Evolutionary conservation across 306 rosid genomes (phyloP).

Genomic region (Sechiopsis laciniata): DNA sequence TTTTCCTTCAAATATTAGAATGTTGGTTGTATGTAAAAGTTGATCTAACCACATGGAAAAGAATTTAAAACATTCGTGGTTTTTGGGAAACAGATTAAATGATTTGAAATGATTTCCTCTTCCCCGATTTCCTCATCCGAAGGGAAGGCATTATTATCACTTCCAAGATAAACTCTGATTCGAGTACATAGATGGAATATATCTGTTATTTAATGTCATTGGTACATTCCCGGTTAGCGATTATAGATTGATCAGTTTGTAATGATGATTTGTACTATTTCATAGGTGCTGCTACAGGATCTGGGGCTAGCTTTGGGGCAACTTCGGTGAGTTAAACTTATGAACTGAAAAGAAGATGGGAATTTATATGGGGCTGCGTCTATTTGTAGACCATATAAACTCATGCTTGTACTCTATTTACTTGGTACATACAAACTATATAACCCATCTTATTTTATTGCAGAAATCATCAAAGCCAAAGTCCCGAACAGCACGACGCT

Average conservation of each 20-base stretch:
- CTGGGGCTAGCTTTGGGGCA: slow-evolving; percentile 85
- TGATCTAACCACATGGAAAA: background rate
- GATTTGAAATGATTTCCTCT: background rate
- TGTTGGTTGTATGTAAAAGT: background rate
- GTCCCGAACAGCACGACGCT: slow-evolving; percentile 66
- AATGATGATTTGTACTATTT: slow-evolving; percentile 13
- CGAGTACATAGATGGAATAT: background rate
- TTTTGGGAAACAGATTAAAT: background rate
- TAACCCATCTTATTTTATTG: slow-evolving; percentile 23
- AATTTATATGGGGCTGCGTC: background rate
- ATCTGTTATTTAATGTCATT: background rate
- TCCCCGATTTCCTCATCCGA: background rate
- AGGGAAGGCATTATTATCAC: background rate
- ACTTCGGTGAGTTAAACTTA: slow-evolving; percentile 61
- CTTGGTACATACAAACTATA: background rate
- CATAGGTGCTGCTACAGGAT: slow-evolving; percentile 68
- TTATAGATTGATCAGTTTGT: background rate
- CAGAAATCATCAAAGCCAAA: slow-evolving; percentile 76
- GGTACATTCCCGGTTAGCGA: background rate
- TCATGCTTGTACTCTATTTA: background rate
- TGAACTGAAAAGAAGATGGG: no score
- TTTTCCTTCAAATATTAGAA: background rate
- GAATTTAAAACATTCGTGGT: background rate
- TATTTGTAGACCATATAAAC: background rate
- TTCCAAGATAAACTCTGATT: background rate